These are phyloP conservation scores for Pseudogymnoascus sp. DNA, from an alignment of 2,329 filamentous ascomycete species.

Conservation along the genomic window DNA sequence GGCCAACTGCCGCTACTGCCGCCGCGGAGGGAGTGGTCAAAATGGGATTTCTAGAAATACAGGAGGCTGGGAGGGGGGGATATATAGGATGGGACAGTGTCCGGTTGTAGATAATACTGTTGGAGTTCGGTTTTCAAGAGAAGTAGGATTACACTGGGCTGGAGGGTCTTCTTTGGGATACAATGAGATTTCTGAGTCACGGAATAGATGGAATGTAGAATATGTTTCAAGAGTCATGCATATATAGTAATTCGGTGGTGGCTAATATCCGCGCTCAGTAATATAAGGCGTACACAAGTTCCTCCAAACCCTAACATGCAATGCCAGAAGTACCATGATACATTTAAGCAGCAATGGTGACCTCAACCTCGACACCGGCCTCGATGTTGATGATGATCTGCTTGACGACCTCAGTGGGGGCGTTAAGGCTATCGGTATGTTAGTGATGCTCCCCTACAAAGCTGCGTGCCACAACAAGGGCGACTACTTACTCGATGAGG, in stretches of 20 bases:
- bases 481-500: slow-evolving; percentile 69
- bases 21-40: slow-evolving; percentile 67
- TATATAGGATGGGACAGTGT: slow-evolving; percentile 5
- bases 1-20: slow-evolving; percentile 69
- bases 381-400: slow-evolving; percentile 95
- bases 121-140: not conserved
- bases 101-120: slow-evolving; percentile 6
- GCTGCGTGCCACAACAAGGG: not conserved
- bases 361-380: slow-evolving; percentile 87
- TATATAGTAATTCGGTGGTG: slow-evolving; percentile 3
- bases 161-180: not conserved
- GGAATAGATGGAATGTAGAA: not conserved
- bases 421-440: slow-evolving; percentile 59
- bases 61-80: not conserved
- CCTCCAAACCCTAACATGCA: not conserved
- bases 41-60: slow-evolving; percentile 57
- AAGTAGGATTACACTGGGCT: not conserved
- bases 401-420: slow-evolving; percentile 96
- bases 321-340: slow-evolving; percentile 7
- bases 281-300: not conserved
- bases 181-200: not conserved
- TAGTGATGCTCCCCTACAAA: slow-evolving; percentile 18
- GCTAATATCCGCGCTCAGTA: not conserved
- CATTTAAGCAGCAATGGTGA: slow-evolving; percentile 76
- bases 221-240: slow-evolving; percentile 9